Conservation (phyloP, 441 rosid species). For the Lepidium campestre region DNA sequence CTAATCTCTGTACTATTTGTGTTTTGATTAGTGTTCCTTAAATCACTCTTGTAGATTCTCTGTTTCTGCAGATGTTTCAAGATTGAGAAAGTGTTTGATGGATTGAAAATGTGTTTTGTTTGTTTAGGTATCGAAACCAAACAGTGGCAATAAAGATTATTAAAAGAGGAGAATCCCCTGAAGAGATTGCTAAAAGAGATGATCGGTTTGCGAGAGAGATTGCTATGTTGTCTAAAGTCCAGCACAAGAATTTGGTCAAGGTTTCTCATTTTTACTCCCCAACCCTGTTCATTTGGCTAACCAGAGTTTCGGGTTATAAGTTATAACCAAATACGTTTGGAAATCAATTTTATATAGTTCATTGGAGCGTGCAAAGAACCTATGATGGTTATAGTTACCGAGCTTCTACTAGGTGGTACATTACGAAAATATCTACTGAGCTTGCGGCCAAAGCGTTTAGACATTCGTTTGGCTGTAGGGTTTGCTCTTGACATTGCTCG, state of each 20-base stretch:
- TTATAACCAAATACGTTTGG: neutral
- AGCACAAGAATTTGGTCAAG: slow-evolving; percentile 91
- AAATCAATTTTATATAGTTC: slow-evolving; percentile 43
- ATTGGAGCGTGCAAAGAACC: slow-evolving; percentile 96
- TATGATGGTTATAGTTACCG: slow-evolving; percentile 92
- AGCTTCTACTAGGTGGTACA: slow-evolving; percentile 83
- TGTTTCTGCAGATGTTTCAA: neutral
- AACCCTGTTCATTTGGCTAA: slow-evolving; percentile 9
- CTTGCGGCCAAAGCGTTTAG: slow-evolving; percentile 66
- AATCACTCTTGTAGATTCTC: neutral
- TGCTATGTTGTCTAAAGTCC: slow-evolving; percentile 84
- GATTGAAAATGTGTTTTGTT: slow-evolving; percentile 2
- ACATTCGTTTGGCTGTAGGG: slow-evolving; percentile 56
- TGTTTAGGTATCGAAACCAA: slow-evolving; percentile 68
- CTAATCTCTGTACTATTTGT: neutral
- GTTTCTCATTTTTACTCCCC: slow-evolving; percentile 23
- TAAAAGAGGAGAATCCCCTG: slow-evolving; percentile 72
- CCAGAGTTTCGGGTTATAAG: neutral
- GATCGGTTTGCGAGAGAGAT: slow-evolving; percentile 82
- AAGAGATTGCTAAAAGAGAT: slow-evolving; percentile 76
- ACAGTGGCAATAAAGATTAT: slow-evolving; percentile 83
- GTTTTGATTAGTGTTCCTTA: neutral
- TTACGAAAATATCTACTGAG: slow-evolving; percentile 71
- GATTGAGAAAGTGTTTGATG: neutral
- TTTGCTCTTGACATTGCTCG: slow-evolving; percentile 95